Percentiles rank a stretch among this genome's conserved stretches.
phyloP scores from a whole-genome alignment of 1,284 basidiomycete genomes.

The Tilletia caries region DNA sequence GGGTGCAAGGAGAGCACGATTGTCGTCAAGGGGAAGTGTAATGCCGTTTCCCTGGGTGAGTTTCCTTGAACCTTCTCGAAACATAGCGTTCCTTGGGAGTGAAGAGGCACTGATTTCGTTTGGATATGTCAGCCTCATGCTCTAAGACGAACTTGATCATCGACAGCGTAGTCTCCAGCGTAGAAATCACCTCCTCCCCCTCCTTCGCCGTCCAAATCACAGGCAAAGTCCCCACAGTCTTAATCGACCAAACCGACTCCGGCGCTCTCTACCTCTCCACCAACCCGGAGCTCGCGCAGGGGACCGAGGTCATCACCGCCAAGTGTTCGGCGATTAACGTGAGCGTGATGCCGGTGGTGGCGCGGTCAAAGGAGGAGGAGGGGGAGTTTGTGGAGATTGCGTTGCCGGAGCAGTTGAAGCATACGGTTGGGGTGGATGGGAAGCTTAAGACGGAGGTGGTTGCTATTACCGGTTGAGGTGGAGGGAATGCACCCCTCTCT shows the following conservation, averaged over 20 bases:
- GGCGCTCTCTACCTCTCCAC: slow-evolving; percentile 92
- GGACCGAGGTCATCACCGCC: slow-evolving; percentile 79
- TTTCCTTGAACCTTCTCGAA: slow-evolving; percentile 21
- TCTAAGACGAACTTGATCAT: slow-evolving; percentile 82
- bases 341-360: slow-evolving; percentile 58
- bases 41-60: slow-evolving; percentile 83
- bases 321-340: slow-evolving; percentile 95
- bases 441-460: slow-evolving; percentile 58
- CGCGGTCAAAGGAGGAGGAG: slow-evolving; percentile 75
- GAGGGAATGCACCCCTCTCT: neutral
- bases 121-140: slow-evolving; percentile 68
- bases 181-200: slow-evolving; percentile 83
- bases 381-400: slow-evolving; percentile 87
- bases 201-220: slow-evolving; percentile 91
- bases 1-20: slow-evolving; percentile 87
- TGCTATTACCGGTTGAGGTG: slow-evolving; percentile 36
- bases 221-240: slow-evolving; percentile 82
- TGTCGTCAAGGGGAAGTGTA: slow-evolving; percentile 87
- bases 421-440: slow-evolving; percentile 69
- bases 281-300: slow-evolving; percentile 64
- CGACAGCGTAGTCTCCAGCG: slow-evolving; percentile 83
- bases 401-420: slow-evolving; percentile 93
- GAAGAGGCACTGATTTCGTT: slow-evolving; percentile 7
- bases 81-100: neutral
- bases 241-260: slow-evolving; percentile 89